phyloP scores from a whole-genome alignment of 2,329 filamentous ascomycete genomes.

The Ambrosiella xylebori region DNA sequence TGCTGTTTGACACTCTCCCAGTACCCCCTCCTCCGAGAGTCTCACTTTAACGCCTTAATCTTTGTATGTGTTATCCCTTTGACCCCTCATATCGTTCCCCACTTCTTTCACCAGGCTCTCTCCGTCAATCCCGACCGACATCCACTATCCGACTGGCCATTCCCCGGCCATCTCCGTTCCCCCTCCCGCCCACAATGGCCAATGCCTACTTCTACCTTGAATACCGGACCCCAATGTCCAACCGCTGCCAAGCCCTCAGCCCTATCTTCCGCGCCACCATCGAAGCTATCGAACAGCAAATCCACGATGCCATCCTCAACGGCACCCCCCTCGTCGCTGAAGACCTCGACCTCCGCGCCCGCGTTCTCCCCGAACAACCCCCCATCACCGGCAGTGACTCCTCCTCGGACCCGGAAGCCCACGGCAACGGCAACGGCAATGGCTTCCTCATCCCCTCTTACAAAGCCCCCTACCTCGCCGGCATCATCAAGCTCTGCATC shows the following conservation, averaged over 20 bases:
- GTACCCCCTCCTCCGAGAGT: no score
- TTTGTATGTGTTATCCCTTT: no score
- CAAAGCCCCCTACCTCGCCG: constrained; percentile 2
- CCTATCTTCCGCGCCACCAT: constrained; percentile 9
- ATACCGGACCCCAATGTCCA: not conserved
- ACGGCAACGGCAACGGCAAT: no score
- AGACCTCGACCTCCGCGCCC: not conserved
- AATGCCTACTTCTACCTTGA: not conserved
- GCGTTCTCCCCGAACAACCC: not conserved
- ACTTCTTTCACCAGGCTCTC: no score
- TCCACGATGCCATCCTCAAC: constrained; percentile 2
- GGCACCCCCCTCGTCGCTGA: not conserved
- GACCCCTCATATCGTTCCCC: no score
- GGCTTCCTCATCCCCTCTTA: not conserved
- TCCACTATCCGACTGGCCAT: no score
- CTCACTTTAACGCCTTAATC: no score
- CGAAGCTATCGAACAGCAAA: constrained; percentile 4
- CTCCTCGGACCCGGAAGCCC: not conserved
- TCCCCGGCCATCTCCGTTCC: not conserved
- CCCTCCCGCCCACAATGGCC: not conserved
- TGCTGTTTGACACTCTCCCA: no score
- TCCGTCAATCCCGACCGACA: no score
- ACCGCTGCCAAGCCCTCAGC: not conserved
- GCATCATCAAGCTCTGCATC: constrained; percentile 7
- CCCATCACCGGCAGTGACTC: not conserved